Evolutionary conservation across 495 filamentous ascomycete genomes (phyloP).

Genomic region (Oidiodendron maius): DNA sequence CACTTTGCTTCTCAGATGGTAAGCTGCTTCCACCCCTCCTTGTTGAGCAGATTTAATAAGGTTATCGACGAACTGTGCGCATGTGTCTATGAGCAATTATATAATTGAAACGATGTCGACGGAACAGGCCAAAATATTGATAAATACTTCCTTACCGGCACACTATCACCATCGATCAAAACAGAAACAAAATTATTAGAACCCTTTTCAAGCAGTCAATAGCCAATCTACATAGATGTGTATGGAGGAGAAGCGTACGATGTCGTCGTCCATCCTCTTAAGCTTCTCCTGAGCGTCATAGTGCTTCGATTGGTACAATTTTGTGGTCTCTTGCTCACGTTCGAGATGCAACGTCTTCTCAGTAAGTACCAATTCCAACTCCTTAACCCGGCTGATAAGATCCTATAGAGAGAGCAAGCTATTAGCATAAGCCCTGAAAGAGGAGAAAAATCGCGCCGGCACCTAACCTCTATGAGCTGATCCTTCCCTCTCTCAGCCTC

Average conservation of each 20-base stretch:
- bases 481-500: neutral
- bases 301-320: neutral
- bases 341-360: constrained; percentile 26
- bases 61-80: constrained; percentile 28
- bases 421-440: neutral
- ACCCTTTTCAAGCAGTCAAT: neutral
- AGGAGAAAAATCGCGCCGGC: neutral
- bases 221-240: neutral
- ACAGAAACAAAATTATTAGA: constrained; percentile 21
- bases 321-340: constrained; percentile 26
- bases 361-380: constrained; percentile 14
- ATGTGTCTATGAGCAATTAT: neutral
- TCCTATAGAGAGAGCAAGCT: constrained; percentile 20
- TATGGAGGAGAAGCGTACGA: neutral
- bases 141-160: neutral
- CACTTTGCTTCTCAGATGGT: constrained; percentile 24
- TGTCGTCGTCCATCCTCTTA: neutral
- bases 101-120: constrained; percentile 20
- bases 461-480: neutral
- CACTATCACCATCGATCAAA: constrained; percentile 27
- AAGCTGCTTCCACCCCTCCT: constrained; percentile 29
- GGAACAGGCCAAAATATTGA: neutral
- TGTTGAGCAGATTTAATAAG: constrained; percentile 25
- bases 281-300: neutral
- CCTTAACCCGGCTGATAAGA: constrained; percentile 28